Evolutionary conservation across 805 yeast species (phyloP), one percentile per base, ranked within the genome.

Genomic region (Lipomyces japonicus): DNA sequence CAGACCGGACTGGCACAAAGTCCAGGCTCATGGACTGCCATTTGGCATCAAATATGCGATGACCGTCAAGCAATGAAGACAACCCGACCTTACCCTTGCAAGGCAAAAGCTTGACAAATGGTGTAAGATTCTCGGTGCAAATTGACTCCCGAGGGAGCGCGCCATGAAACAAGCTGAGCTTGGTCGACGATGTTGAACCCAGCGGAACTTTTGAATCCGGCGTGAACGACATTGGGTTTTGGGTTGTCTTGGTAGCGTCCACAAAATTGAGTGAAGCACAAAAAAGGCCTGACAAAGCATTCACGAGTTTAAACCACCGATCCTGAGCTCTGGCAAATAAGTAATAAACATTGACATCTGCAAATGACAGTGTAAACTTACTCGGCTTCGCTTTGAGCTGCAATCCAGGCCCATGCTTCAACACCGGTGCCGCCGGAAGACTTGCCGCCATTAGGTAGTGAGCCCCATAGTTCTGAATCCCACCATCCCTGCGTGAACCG

Each of bases 11-110:
- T 0, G 88, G 81, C 16, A 69, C 68, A 23, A 91, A 74, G 65
- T 91, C 97, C 40, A 93, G 79, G 1, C 96, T 77, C 88, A 93
- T 83, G 36, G 90, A 80, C 58, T 90, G 96, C 97, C 97, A 93
- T 55, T 82, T 80, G 0, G 96, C 81, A 63, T 89, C 95, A 66
- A 89, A 93, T 6, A 88, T 77, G 24, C 44, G 44, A 46, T 61
- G 64, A 18, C 98, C 97, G 61, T 89, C 95, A 22, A 93, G 71
- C 37, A 91, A 71, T 0, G 95, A 78, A 0, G 95, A 78, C 35
- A 93, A 71, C 2, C 98, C 98, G 0, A 95, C 81, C 65, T 82
- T 84, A 1, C 96, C 97, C 63, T 87, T 83, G 9, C 97, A 86
- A 2, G 98, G 97, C 25, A 93, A 74, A 53, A 93, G 72, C 64